A percentile compares a stretch with the other conserved stretches of the same genome.
Conservation (phyloP, 148 eudicot genomes). For the Arbutus unedo region DNA sequence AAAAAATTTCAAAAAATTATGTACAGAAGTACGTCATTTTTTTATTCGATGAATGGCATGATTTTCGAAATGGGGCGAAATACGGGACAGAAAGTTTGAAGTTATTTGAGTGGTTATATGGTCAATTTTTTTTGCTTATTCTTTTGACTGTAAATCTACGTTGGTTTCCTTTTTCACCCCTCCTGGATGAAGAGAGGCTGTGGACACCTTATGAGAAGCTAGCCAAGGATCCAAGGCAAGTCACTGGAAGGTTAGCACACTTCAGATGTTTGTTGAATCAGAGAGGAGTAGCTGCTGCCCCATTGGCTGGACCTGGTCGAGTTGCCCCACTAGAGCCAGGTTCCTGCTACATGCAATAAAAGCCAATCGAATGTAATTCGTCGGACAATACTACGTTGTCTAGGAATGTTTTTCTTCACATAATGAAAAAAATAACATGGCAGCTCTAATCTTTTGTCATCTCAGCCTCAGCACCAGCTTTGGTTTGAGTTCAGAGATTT, state of each 20-base stretch:
- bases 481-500: too few relatives aligned
- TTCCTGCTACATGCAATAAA: constrained; percentile 64
- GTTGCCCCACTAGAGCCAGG: constrained; percentile 64
- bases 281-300: constrained; percentile 92
- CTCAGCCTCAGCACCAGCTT: background rate
- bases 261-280: constrained; percentile 83
- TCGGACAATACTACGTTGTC: background rate
- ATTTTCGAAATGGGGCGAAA: background rate
- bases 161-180: background rate
- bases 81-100: background rate
- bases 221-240: constrained; percentile 61
- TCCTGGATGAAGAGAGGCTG: constrained; percentile 58
- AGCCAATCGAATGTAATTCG: background rate
- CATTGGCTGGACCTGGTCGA: constrained; percentile 59
- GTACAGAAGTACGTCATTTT: background rate
- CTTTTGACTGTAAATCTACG: background rate
- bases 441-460: background rate
- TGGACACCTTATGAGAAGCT: constrained; percentile 64
- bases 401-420: background rate
- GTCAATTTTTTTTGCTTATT: background rate
- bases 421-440: background rate
- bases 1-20: background rate
- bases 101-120: background rate
- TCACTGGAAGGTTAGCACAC: constrained; percentile 51
- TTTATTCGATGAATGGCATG: background rate